Evolutionary conservation across 257 asterid genomes (phyloP), one percentile per base, ranked within the genome.

Genomic region (Paraleonurus japonicus): DNA sequence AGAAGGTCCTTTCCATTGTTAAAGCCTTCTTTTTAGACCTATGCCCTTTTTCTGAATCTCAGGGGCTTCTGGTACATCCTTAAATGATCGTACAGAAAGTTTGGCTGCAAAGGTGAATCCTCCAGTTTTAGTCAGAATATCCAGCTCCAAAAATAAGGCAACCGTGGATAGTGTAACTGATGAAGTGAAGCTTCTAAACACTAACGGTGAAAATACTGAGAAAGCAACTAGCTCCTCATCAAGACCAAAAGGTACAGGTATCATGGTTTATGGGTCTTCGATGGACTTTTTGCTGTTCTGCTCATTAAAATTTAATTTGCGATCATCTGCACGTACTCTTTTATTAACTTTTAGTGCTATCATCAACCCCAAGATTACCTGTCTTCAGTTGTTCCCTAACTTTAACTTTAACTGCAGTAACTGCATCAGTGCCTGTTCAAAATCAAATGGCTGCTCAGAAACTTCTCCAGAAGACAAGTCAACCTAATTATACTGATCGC

Each of bases 371-470:
- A 12, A 37, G 20, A 0, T 51, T 61, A 4, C 53, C 6, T 76
- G 7, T 35, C 24, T 9, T 71, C 71, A 41, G 6, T 37, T 33
- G 9, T 37, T 33, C n/a, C n/a, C n/a, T n/a, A 65, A 55, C 16
- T 64, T 55, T n/a, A 61, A 23, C 16, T 64, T 39, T 13, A 67
- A 48, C 70, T 43, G 58, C 91, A 91, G 97, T 86, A 54, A 77
- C 75, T 0, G 96, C 93, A 77, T 83, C 91, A 24, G 69, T 80
- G 69, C 97, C 95, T 61, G 86, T 91, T 70, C 95, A 91, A 82
- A 91, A 91, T 78, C 97, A 91, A 87, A 91, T 74, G 62, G 96
- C 96, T 75, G 95, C 97, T 10, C 97, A 85, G 79, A 91, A 91
- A 75, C 96, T 91, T 70, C 91, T 91, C 55, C 97, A 87, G 86